Base-by-base conservation (phyloP, 768 basidiomycete species). In the Tylopilus balloui region DNA sequence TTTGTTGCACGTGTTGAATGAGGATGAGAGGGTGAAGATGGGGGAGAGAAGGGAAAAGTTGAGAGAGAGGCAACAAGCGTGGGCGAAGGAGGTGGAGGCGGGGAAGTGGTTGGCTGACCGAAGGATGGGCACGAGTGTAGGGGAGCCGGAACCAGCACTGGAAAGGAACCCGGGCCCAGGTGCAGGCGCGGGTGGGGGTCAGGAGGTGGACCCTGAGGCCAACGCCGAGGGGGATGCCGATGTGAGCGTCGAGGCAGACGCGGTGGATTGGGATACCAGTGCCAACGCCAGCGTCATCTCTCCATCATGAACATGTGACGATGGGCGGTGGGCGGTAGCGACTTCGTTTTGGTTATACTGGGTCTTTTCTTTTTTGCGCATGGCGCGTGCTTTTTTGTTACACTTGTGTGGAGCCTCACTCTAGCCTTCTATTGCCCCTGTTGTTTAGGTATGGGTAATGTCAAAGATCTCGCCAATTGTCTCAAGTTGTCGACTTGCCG, bases 41-140 rank as follows among this genome's bases (percentile, higher is more conserved):
- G 13, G 1, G 21, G 21, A 43, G 32, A 47, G 32, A 27, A 55
- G 0, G 47, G 43, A 13, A 1, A 51, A 13, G 32, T 15, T 61
- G 47, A 35, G 10, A 17, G 53, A 51, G 39, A 52, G 20, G 39
- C 52, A 61, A 19, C 25, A n/a, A n/a, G 27, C 2, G 19, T 62
- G 61, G 61, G 47, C 40, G 5, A 55, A 11, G 12, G 42, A 45
- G 32, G 59, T 61, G 25, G 55, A 31, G 27, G 25, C 47, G 6
- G 61, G 50, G 3, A 27, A 38, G 17, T 62, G 61, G 61, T 37
- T 47, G 19, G 13, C 44, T 12, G 47, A 45, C n/a, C 46, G 31
- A 21, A 14, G 12, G 39, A 41, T 3, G 7, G 20, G 0, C 8
- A 13, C 31, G 11, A n/a, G 9, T 37, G 36, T 14, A 0, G 35